Percentiles rank a stretch among this genome's conserved stretches.
These are phyloP conservation scores for Holtermannia corniformis DNA, from an alignment of 768 basidiomycete genomes.

Conservation along the genomic window DNA sequence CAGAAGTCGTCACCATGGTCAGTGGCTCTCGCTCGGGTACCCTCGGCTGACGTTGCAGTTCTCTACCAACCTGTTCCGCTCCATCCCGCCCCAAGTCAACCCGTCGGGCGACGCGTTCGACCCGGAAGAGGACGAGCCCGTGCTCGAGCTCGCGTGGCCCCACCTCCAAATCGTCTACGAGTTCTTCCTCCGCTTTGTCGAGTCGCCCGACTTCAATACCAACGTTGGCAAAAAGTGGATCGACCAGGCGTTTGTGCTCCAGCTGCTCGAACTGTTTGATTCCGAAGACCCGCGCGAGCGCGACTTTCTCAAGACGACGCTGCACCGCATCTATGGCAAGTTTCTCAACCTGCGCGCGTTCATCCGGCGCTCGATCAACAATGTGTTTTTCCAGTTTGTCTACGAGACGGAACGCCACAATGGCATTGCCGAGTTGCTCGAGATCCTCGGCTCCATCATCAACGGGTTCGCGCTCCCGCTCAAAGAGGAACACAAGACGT, in stretches of 20 bases:
- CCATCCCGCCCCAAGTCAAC: constrained; percentile 98
- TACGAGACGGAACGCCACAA: constrained; percentile 99
- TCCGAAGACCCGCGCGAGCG: constrained; percentile 97
- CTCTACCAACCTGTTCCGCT: constrained; percentile 94
- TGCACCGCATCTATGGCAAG: constrained; percentile 98
- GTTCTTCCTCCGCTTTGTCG: constrained; percentile 97
- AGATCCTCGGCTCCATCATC: constrained; percentile 98
- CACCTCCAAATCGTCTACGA: constrained; percentile 99
- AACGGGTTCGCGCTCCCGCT: constrained; percentile 96
- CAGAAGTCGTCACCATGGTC: constrained; percentile 97
- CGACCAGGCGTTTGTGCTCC: constrained; percentile 88
- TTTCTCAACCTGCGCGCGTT: constrained; percentile 97
- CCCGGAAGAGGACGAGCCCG: constrained; percentile 98
- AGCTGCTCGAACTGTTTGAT: constrained; percentile 94
- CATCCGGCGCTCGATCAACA: constrained; percentile 97
- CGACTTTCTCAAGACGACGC: constrained; percentile 96
- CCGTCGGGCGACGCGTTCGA: constrained; percentile 97
- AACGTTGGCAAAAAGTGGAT: constrained; percentile 96
- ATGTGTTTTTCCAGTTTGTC: constrained; percentile 97
- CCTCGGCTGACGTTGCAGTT: constrained; percentile 52
- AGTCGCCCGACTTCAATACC: constrained; percentile 95
- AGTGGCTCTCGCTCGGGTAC: constrained; percentile 28
- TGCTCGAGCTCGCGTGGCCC: constrained; percentile 97
- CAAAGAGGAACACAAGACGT: constrained; percentile 98
- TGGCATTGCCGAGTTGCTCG: constrained; percentile 93